Evolutionary conservation across 225 moss, liverwort and hornwort genomes (phyloP).

Genomic region (Marchantia paleacea): DNA sequence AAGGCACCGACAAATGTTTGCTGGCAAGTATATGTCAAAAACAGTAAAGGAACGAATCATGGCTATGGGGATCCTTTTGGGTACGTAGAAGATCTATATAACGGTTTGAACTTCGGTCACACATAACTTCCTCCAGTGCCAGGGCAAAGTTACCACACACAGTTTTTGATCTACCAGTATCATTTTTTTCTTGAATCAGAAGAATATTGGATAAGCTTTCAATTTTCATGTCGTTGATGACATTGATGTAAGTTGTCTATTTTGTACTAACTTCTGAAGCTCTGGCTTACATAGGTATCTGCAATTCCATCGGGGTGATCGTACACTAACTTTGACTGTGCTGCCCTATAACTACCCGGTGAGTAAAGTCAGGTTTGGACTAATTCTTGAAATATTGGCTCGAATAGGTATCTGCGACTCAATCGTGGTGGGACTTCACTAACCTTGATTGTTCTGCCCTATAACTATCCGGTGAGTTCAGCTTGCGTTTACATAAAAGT

Average conservation of each 20-base stretch:
- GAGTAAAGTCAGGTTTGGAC: conserved; percentile 34
- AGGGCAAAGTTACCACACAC: not conserved
- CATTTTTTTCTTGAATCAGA: not conserved
- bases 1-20: conserved; percentile 83
- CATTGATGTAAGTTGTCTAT: not conserved
- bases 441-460: conserved; percentile 89
- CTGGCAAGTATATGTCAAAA: conserved; percentile 94
- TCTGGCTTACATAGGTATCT: conserved; percentile 50
- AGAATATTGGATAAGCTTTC: not conserved
- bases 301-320: conserved; percentile 86
- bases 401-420: conserved; percentile 74
- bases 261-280: conserved; percentile 13
- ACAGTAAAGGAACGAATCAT: conserved; percentile 90
- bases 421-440: conserved; percentile 81
- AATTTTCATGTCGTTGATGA: not conserved
- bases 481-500: not conserved
- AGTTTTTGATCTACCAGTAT: not conserved
- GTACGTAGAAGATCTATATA: conserved; percentile 40
- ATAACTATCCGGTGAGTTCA: conserved; percentile 87
- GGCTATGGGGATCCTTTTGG: conserved; percentile 98
- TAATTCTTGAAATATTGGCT: conserved; percentile 7
- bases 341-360: conserved; percentile 98
- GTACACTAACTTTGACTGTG: conserved; percentile 77
- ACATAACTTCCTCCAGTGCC: not conserved
- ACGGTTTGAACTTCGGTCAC: not conserved